phyloP scores from a whole-genome alignment of 495 filamentous ascomycete genomes.

The Aspergillus ostianus region DNA sequence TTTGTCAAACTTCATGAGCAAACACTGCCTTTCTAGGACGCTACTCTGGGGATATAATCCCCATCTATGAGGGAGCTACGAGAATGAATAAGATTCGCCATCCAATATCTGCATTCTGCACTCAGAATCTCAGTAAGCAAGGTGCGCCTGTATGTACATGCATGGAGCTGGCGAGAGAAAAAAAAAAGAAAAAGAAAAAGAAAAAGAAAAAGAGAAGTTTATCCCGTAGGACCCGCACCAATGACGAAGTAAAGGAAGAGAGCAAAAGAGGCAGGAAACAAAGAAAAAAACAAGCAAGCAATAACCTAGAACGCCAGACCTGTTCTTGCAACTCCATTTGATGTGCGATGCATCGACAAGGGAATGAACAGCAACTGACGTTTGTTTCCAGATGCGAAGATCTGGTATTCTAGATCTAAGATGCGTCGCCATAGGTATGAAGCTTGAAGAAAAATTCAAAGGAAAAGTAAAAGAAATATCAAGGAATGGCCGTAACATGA shows the following conservation, averaged over 20 bases:
- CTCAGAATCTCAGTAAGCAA: background rate
- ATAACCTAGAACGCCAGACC: slow-evolving; percentile 17
- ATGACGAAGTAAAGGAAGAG: slow-evolving; percentile 5
- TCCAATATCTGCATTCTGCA: slow-evolving; percentile 8
- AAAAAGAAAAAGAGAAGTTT: slow-evolving; percentile 2
- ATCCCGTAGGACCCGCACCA: background rate
- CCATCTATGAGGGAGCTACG: background rate
- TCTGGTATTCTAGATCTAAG: slow-evolving; percentile 26
- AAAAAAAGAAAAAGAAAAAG: slow-evolving; percentile 2
- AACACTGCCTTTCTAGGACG: no score
- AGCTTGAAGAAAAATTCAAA: background rate
- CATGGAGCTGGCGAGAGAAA: slow-evolving; percentile 1
- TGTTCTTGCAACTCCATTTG: slow-evolving; percentile 18
- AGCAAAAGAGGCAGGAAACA: slow-evolving; percentile 5
- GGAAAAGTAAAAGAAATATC: slow-evolving; percentile 9
- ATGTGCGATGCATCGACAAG: slow-evolving; percentile 13
- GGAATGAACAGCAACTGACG: slow-evolving; percentile 5
- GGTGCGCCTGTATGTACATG: slow-evolving; percentile 13
- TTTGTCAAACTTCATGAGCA: slow-evolving; percentile 3
- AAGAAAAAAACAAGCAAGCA: slow-evolving; percentile 4
- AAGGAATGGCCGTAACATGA: slow-evolving; percentile 9
- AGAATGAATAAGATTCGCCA: background rate
- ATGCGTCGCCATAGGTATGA: slow-evolving; percentile 8
- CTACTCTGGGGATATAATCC: no score
- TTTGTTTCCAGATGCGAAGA: slow-evolving; percentile 8